Evolutionary conservation across 2,329 filamentous ascomycete genomes (phyloP).

Genomic region (Sarocladium strictum): DNA sequence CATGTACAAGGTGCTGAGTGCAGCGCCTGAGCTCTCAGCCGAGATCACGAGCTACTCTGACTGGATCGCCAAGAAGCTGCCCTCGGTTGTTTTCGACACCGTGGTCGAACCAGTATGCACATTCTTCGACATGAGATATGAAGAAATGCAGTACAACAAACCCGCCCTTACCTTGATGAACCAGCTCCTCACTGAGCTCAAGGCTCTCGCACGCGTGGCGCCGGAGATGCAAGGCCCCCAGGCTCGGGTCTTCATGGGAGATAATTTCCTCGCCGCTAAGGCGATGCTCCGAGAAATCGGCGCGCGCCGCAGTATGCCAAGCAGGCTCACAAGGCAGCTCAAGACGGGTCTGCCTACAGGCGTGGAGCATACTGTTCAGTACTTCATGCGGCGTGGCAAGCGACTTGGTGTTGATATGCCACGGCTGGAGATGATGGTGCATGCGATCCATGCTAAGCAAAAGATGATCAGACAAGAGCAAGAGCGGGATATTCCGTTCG

Average conservation of each 20-base stretch:
- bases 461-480: slow-evolving; percentile 17
- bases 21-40: slow-evolving; percentile 11
- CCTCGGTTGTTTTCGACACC: slow-evolving; percentile 68
- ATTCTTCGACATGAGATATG: slow-evolving; percentile 70
- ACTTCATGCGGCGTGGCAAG: slow-evolving; percentile 68
- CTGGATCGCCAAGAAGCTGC: slow-evolving; percentile 69
- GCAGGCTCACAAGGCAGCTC: slow-evolving; percentile 63
- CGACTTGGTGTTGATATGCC: slow-evolving; percentile 67
- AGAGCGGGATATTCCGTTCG: slow-evolving; percentile 28
- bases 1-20: background rate
- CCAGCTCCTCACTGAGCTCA: slow-evolving; percentile 68
- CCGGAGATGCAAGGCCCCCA: slow-evolving; percentile 66
- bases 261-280: slow-evolving; percentile 35
- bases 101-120: slow-evolving; percentile 79
- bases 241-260: slow-evolving; percentile 44
- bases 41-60: slow-evolving; percentile 33
- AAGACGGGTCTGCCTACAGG: slow-evolving; percentile 60
- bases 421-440: slow-evolving; percentile 66
- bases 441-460: slow-evolving; percentile 67
- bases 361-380: slow-evolving; percentile 82
- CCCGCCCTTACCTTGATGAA: slow-evolving; percentile 61
- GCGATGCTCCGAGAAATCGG: slow-evolving; percentile 18
- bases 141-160: slow-evolving; percentile 62
- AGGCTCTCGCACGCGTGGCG: slow-evolving; percentile 62
- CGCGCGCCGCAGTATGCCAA: slow-evolving; percentile 22